Conservation (phyloP, 2,329 filamentous ascomycete species). For the Byssothecium circinans region DNA sequence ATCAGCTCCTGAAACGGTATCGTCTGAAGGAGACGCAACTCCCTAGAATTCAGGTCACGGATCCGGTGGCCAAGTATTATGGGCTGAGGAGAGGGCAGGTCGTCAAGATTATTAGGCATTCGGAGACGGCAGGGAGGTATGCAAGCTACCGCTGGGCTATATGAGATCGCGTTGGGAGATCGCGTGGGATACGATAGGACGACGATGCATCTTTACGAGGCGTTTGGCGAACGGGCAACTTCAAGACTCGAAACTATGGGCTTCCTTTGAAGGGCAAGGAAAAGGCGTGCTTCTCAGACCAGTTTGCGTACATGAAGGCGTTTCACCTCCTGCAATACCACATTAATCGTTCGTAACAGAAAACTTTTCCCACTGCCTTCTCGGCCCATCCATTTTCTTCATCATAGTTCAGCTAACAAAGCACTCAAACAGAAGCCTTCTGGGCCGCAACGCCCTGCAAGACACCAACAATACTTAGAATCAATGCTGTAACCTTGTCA, state of each 20-base stretch:
- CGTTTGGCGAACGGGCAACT: constrained; percentile 30
- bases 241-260: constrained; percentile 10
- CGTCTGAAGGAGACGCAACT: constrained; percentile 96
- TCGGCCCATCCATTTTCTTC: too few species aligned
- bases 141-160: constrained; percentile 83
- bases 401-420: too few species aligned
- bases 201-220: constrained; percentile 26
- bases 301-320: not conserved
- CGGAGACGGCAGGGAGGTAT: constrained; percentile 93
- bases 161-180: constrained; percentile 17
- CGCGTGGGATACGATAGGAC: not conserved
- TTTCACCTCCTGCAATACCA: not conserved
- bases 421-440: constrained; percentile 10
- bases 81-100: constrained; percentile 90
- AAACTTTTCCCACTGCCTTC: too few species aligned
- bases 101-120: constrained; percentile 96
- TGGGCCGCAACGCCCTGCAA: constrained; percentile 18
- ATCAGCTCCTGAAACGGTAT: constrained; percentile 81
- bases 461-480: constrained; percentile 11
- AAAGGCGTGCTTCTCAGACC: not conserved
- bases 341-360: not conserved
- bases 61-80: constrained; percentile 90
- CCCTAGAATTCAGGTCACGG: constrained; percentile 85
- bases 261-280: constrained; percentile 15
- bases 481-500: constrained; percentile 12